phyloP scores from a whole-genome alignment of 2,329 filamentous ascomycete species.

The Zymoseptoria ardabiliae region DNA sequence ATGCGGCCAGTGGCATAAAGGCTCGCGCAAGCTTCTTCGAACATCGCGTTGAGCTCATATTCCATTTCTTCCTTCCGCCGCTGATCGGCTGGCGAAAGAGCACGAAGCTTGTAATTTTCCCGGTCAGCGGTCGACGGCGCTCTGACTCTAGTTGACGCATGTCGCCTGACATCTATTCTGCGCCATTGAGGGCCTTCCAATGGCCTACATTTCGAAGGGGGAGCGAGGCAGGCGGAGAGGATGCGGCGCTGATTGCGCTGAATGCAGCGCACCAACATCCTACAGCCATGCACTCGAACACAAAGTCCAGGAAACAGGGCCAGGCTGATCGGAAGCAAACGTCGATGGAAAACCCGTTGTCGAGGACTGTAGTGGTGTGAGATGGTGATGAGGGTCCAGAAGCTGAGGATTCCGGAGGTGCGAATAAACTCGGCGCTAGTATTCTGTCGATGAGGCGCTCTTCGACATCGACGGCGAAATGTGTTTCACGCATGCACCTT shows the following conservation, averaged over 20 bases:
- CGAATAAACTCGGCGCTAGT: not conserved
- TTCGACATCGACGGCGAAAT: not conserved
- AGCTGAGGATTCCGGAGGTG: not conserved
- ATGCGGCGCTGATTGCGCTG: not conserved
- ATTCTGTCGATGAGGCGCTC: not conserved
- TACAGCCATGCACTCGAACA: not conserved
- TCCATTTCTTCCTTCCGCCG: not conserved
- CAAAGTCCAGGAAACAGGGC: not conserved
- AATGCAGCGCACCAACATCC: not conserved
- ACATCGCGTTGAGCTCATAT: not conserved
- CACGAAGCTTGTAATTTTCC: not conserved
- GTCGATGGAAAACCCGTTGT: not conserved
- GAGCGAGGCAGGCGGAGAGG: not conserved
- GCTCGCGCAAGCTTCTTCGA: not conserved
- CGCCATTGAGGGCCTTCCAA: not conserved
- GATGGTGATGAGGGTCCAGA: not conserved
- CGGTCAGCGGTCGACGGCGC: conserved; percentile 9
- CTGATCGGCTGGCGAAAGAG: not conserved
- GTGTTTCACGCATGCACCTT: not conserved
- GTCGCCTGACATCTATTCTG: not conserved
- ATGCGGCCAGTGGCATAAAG: not conserved
- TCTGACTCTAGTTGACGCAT: conserved; percentile 1
- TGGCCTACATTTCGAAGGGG: not conserved
- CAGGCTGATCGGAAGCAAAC: not conserved
- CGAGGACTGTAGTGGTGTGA: not conserved